Evolutionary conservation across 768 basidiomycete species (phyloP).

Genomic region (Baorangia bicolor): DNA sequence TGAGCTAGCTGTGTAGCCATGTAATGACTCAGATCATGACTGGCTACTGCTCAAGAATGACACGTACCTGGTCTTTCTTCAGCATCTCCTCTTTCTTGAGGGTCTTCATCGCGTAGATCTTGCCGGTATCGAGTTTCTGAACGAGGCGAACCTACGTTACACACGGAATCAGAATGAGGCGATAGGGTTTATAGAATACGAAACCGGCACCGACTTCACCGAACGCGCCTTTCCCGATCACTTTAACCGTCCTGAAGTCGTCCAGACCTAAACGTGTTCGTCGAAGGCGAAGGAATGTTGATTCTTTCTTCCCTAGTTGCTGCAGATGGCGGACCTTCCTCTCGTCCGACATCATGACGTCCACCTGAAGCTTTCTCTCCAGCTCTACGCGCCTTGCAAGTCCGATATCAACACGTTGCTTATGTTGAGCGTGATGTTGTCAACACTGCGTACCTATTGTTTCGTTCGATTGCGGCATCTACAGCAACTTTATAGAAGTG

Average conservation of each 20-base stretch:
- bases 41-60: not conserved
- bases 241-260: slow-evolving; percentile 96
- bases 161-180: not conserved
- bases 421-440: not conserved
- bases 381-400: slow-evolving; percentile 75
- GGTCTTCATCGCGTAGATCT: slow-evolving; percentile 99
- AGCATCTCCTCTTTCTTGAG: slow-evolving; percentile 98
- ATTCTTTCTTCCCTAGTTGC: slow-evolving; percentile 85
- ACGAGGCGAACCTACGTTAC: slow-evolving; percentile 74
- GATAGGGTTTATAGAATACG: not conserved
- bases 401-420: slow-evolving; percentile 1
- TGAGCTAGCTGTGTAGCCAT: slow-evolving; percentile 73
- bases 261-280: slow-evolving; percentile 88
- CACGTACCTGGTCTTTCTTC: slow-evolving; percentile 91
- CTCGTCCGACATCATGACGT: slow-evolving; percentile 73
- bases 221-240: slow-evolving; percentile 98
- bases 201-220: slow-evolving; percentile 68
- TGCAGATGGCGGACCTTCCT: slow-evolving; percentile 82
- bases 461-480: slow-evolving; percentile 91
- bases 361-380: slow-evolving; percentile 73
- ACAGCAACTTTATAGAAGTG: slow-evolving; percentile 97
- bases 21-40: slow-evolving; percentile 5
- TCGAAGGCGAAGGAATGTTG: slow-evolving; percentile 81
- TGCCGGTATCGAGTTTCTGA: slow-evolving; percentile 95
- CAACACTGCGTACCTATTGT: slow-evolving; percentile 62